Conservation (phyloP, 202 grass and related monocot species). For the Zizania palustris region DNA sequence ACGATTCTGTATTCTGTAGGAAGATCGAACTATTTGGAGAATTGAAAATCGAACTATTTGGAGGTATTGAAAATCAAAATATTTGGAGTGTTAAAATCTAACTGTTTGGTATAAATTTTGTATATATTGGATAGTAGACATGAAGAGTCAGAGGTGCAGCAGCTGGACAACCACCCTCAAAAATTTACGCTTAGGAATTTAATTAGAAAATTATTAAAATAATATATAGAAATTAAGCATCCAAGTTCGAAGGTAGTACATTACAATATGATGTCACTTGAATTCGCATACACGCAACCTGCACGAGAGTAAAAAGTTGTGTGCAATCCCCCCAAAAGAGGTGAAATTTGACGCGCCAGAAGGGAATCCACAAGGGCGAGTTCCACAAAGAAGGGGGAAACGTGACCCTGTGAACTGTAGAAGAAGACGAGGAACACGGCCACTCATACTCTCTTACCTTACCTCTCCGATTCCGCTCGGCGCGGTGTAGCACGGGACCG, state of each 20-base stretch:
- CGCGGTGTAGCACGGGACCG: too few relatives aligned
- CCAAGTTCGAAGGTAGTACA: background rate
- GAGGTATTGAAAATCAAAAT: too few relatives aligned
- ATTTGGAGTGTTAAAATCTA: too few relatives aligned
- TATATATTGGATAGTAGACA: background rate
- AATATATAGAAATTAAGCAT: background rate
- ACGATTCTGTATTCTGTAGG: background rate
- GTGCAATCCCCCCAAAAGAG: background rate
- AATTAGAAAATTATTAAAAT: background rate
- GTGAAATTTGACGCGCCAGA: background rate
- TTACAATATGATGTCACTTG: background rate
- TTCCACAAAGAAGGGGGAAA: too few relatives aligned
- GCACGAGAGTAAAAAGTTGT: background rate
- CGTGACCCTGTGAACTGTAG: too few relatives aligned
- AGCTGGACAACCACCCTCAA: background rate
- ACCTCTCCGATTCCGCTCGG: background rate
- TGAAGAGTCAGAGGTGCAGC: background rate
- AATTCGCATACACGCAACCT: background rate
- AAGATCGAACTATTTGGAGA: background rate
- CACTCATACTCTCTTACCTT: too few relatives aligned
- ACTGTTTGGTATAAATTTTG: background rate
- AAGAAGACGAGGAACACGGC: background rate
- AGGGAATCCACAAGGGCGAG: background rate
- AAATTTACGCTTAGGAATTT: background rate
- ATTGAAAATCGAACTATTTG: background rate